phyloP scores from a whole-genome alignment of 192 early-diverging fungal species.

The Coemansia sp. region DNA sequence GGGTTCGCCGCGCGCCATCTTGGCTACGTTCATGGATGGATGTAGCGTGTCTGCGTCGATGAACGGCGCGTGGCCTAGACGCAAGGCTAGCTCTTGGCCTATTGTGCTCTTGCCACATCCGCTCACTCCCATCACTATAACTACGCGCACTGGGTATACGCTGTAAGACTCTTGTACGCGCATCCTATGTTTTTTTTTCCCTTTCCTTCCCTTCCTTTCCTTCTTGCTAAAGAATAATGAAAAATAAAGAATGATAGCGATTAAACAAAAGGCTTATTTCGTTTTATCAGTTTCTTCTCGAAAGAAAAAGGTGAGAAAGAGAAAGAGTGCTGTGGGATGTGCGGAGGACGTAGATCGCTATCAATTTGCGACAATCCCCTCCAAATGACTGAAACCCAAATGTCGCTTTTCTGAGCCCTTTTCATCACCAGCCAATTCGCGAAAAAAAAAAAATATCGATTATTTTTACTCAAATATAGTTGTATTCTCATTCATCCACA shows the following conservation, averaged over 20 bases:
- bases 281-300: not conserved
- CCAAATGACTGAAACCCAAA: too few species aligned
- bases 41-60: constrained; percentile 74
- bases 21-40: constrained; percentile 58
- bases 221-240: too few species aligned
- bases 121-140: constrained; percentile 67
- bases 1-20: constrained; percentile 65
- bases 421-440: too few species aligned
- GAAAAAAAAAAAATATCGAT: too few species aligned
- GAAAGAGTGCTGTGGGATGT: not conserved
- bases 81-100: constrained; percentile 31
- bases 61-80: constrained; percentile 51
- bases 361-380: too few species aligned
- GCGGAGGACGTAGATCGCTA: too few species aligned
- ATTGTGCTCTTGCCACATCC: constrained; percentile 69
- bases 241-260: too few species aligned
- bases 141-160: constrained; percentile 52
- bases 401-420: too few species aligned
- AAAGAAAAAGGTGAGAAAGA: constrained; percentile 1
- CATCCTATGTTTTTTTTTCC: constrained; percentile 25
- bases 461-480: not conserved
- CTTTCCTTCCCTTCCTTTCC: too few species aligned
- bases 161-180: constrained; percentile 32
- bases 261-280: too few species aligned
- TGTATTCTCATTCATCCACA: not conserved